A percentile compares a stretch with the other conserved stretches of the same genome.
Conservation (phyloP, 768 basidiomycete genomes). For the Phlebiopsis flavidoalba region DNA sequence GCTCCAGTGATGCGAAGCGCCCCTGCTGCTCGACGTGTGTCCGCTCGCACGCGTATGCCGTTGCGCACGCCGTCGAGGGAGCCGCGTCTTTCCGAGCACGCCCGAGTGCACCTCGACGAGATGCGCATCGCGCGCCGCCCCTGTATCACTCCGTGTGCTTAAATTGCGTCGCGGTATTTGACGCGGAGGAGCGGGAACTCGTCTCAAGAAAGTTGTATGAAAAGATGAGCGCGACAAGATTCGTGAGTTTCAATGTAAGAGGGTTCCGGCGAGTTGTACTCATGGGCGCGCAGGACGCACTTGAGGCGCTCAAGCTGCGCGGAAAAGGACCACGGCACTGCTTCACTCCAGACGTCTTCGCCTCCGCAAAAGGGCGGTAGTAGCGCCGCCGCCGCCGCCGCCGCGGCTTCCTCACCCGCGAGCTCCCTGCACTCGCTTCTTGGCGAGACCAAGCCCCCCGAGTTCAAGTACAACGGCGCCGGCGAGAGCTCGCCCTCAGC, state of each 20-base stretch:
- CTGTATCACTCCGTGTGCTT: too few species aligned
- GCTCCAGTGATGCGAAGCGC: slow-evolving; percentile 62
- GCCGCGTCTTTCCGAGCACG: slow-evolving; percentile 37
- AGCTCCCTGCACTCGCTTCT: not conserved
- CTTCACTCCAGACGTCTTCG: not conserved
- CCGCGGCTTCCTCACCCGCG: not conserved
- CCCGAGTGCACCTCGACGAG: slow-evolving; percentile 81
- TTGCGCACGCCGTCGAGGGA: slow-evolving; percentile 58
- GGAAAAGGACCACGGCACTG: slow-evolving; percentile 47
- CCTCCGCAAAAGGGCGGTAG: too few species aligned
- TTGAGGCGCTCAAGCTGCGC: slow-evolving; percentile 56
- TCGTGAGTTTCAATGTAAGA: slow-evolving; percentile 34
- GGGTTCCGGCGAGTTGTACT: not conserved
- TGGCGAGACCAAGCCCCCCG: not conserved
- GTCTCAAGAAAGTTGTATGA: slow-evolving; percentile 54
- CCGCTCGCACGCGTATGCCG: slow-evolving; percentile 69
- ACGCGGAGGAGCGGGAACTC: slow-evolving; percentile 37
- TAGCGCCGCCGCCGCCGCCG: too few species aligned
- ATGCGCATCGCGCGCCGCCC: too few species aligned
- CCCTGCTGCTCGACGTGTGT: slow-evolving; percentile 70
- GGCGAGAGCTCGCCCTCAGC: not conserved
- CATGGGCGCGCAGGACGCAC: slow-evolving; percentile 42
- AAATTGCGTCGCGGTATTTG: slow-evolving; percentile 38
- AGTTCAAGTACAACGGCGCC: not conserved
- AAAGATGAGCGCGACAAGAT: slow-evolving; percentile 57